These are phyloP conservation scores for Yamadazyma diospyri DNA, from an alignment of 1,139 yeast species.

Conservation along the genomic window DNA sequence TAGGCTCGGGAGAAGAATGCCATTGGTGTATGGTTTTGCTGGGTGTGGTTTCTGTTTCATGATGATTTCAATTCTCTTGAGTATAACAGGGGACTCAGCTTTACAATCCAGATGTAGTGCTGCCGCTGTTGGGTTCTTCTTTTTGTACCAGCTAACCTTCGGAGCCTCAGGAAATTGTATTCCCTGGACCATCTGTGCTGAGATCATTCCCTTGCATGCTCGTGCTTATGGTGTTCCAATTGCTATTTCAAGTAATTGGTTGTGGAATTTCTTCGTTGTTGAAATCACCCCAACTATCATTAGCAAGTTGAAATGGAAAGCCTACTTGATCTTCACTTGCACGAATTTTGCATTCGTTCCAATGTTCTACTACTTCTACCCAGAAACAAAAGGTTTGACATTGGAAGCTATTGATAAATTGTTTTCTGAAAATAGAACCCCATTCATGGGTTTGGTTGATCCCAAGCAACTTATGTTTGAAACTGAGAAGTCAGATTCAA, in stretches of 20 bases:
- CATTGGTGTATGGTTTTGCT: conserved; percentile 49
- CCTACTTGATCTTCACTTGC: conserved; percentile 7
- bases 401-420: conserved; percentile 43
- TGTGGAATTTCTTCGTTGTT: conserved; percentile 37
- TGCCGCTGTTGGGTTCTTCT: conserved; percentile 16
- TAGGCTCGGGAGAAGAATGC: conserved; percentile 65
- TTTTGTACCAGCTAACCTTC: conserved; percentile 14
- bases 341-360: conserved; percentile 8
- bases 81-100: conserved; percentile 5
- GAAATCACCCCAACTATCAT: conserved; percentile 28
- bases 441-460: conserved; percentile 13
- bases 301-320: conserved; percentile 14
- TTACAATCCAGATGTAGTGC: conserved; percentile 6
- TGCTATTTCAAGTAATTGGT: conserved; percentile 39
- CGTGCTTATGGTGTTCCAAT: conserved; percentile 31
- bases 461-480: conserved; percentile 4
- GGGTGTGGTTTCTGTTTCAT: conserved; percentile 23
- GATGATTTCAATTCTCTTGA: conserved; percentile 12
- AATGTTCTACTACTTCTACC: conserved; percentile 34
- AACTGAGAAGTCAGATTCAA: background rate
- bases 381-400: conserved; percentile 46
- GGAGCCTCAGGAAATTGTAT: conserved; percentile 27
- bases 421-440: conserved; percentile 22
- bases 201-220: conserved; percentile 22
- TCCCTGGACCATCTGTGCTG: conserved; percentile 23